Evolutionary conservation across 495 filamentous ascomycete genomes (phyloP).

Genomic region (Gamarada debralockiae): DNA sequence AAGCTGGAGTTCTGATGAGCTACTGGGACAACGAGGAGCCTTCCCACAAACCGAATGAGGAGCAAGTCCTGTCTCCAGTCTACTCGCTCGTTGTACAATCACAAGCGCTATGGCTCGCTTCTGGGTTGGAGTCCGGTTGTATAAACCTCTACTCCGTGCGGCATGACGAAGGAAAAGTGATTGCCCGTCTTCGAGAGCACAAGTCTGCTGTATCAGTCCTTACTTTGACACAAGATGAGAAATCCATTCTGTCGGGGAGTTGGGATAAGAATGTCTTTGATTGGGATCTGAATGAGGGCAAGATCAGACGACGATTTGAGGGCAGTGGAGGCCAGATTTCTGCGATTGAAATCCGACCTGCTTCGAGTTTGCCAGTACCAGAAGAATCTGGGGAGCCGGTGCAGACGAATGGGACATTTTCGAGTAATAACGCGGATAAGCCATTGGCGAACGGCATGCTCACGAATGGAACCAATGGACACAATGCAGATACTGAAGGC

Average conservation of each 20-base stretch:
- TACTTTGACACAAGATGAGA: constrained; percentile 77
- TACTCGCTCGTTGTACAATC: constrained; percentile 92
- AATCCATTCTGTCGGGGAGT: constrained; percentile 83
- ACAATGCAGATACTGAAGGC: constrained; percentile 26
- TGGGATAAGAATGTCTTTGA: constrained; percentile 95
- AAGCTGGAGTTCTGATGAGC: constrained; percentile 85
- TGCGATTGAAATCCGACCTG: constrained; percentile 79
- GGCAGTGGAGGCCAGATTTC: constrained; percentile 82
- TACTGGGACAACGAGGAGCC: constrained; percentile 90
- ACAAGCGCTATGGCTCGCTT: constrained; percentile 85
- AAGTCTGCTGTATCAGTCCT: constrained; percentile 90
- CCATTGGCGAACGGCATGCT: constrained; percentile 46
- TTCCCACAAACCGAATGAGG: constrained; percentile 39
- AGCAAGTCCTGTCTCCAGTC: constrained; percentile 69
- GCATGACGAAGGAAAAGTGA: constrained; percentile 89
- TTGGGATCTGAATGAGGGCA: constrained; percentile 92
- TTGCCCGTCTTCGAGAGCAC: constrained; percentile 76
- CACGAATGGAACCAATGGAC: constrained; percentile 42
- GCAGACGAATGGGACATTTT: constrained; percentile 61
- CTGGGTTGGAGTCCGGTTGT: constrained; percentile 81
- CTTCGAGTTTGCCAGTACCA: constrained; percentile 69
- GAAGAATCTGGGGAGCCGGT: constrained; percentile 58
- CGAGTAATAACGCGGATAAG: constrained; percentile 53
- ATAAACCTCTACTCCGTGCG: constrained; percentile 95
- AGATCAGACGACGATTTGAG: constrained; percentile 67